phyloP scores from a whole-genome alignment of 163 green algal genomes.

The Picocystis sp. region DNA sequence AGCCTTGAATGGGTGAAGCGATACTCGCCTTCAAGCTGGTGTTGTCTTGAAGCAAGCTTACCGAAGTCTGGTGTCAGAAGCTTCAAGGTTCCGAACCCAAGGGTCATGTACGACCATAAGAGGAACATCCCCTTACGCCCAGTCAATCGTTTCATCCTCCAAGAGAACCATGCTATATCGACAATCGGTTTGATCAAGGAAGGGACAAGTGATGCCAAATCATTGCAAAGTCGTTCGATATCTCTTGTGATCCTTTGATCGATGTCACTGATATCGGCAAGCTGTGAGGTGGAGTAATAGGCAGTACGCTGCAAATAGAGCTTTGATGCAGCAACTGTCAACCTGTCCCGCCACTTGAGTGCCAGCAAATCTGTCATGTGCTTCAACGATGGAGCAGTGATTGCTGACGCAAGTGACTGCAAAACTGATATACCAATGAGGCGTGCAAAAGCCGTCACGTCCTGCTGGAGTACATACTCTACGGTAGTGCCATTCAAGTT shows the following conservation, averaged over 20 bases:
- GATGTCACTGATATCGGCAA: conserved; percentile 17
- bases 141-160: conserved; percentile 34
- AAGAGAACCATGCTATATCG: conserved; percentile 46
- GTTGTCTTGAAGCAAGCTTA: conserved; percentile 21
- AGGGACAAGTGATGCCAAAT: conserved; percentile 43
- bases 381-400: conserved; percentile 44
- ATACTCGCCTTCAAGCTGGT: conserved; percentile 45
- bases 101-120: conserved; percentile 39
- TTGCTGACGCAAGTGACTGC: conserved; percentile 13
- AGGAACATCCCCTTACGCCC: conserved; percentile 31
- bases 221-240: conserved; percentile 35
- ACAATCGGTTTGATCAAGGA: conserved; percentile 47
- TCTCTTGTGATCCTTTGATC: conserved; percentile 47
- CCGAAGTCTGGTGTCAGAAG: conserved; percentile 42
- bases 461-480: conserved; percentile 47
- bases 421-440: conserved; percentile 26
- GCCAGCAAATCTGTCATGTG: conserved; percentile 42
- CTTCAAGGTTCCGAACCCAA: conserved; percentile 10
- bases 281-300: no score
- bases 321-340: no score
- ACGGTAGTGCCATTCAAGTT: conserved; percentile 49
- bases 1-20: conserved; percentile 21
- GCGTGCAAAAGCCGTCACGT: conserved; percentile 30
- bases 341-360: conserved; percentile 29
- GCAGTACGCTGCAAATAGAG: no score